These are phyloP conservation scores for Halocafeteria seosinensis DNA, from an alignment of 108 stramenopile genomes.

Conservation along the genomic window DNA sequence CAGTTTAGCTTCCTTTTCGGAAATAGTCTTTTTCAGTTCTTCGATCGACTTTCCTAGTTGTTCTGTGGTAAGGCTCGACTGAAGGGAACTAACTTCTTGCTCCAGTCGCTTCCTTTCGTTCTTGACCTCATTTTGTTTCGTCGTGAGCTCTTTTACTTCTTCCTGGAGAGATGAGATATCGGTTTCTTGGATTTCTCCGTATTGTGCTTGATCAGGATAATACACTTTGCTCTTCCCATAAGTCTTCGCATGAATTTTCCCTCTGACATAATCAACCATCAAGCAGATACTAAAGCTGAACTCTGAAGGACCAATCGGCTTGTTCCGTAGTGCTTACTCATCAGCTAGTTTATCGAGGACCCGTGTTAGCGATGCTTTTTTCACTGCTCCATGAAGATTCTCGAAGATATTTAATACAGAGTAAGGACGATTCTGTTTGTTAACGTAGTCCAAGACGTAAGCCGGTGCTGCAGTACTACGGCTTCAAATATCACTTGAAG, in stretches of 20 bases:
- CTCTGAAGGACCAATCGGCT: too few species aligned
- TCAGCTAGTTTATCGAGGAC: neutral
- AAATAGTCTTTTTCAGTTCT: neutral
- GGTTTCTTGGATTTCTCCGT: neutral
- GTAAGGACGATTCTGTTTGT: neutral
- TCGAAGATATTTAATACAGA: neutral
- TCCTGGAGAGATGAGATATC: neutral
- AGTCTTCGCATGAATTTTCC: neutral
- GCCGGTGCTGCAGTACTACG: neutral
- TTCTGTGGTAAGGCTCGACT: neutral
- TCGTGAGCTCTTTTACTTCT: neutral
- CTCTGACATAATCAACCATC: too few species aligned
- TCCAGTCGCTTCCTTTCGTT: neutral
- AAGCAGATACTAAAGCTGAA: too few species aligned
- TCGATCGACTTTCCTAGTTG: neutral
- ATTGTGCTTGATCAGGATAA: neutral
- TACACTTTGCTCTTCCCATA: neutral
- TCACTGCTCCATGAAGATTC: conserved; percentile 2
- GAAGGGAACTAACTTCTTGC: neutral
- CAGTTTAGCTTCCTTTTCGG: neutral
- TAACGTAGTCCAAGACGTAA: neutral
- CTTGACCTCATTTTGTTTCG: neutral
- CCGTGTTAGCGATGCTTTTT: neutral
- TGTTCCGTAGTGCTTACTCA: too few species aligned
- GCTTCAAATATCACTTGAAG: too few species aligned